Evolutionary conservation across 148 eudicot genomes (phyloP).

Genomic region (Rhododendron molle): DNA sequence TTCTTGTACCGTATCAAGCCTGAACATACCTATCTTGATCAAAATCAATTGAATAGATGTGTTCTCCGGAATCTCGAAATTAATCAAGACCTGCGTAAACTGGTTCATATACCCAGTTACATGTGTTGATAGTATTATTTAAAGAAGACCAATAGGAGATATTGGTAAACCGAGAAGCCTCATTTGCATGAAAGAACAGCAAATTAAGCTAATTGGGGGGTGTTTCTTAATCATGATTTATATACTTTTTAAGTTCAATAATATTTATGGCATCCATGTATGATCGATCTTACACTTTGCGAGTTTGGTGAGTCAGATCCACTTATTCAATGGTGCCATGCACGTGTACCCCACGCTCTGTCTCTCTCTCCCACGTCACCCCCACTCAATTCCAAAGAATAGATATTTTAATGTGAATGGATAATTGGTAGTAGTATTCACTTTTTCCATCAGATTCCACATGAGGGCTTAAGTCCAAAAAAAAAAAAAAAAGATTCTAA

Average conservation of each 20-base stretch:
- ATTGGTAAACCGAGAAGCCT: not conserved
- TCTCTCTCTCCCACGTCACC: not conserved
- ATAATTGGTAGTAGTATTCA: not conserved
- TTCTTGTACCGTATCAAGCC: too few relatives aligned
- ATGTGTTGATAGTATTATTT: not conserved
- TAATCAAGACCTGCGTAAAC: not conserved
- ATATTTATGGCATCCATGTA: not conserved
- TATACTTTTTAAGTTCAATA: not conserved
- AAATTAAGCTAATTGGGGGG: not conserved
- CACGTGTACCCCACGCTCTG: not conserved
- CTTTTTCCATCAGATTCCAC: slow-evolving; percentile 2
- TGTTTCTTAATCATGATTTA: not conserved
- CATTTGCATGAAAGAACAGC: not conserved
- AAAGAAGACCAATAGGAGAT: not conserved
- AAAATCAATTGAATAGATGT: not conserved
- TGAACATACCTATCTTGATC: too few relatives aligned
- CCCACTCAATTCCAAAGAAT: not conserved
- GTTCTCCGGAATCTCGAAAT: not conserved
- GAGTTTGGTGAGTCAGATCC: slow-evolving; percentile 1
- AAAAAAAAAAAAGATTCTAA: not conserved
- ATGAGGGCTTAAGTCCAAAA: not conserved
- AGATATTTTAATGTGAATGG: not conserved
- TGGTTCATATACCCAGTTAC: not conserved
- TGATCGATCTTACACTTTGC: not conserved
- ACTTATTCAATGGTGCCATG: not conserved